Evolutionary conservation across 805 yeast genomes (phyloP).

Genomic region (Candida ortonii): DNA sequence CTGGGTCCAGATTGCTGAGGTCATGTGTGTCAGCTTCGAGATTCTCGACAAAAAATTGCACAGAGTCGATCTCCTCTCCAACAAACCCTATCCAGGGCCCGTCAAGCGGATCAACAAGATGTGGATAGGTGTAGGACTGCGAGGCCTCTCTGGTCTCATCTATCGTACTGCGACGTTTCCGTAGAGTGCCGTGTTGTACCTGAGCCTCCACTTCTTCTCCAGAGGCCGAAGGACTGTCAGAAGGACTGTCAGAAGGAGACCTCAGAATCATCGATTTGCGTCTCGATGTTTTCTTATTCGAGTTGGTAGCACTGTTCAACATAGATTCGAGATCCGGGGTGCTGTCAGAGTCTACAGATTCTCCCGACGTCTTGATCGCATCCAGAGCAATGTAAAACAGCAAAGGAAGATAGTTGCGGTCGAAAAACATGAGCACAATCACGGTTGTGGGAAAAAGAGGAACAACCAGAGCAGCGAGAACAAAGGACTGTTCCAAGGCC

Average conservation of each 20-base stretch:
- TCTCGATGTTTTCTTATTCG: slow-evolving; percentile 3
- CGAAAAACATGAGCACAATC: slow-evolving; percentile 47
- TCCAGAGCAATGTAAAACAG: slow-evolving; percentile 55
- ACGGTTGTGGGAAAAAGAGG: slow-evolving; percentile 50
- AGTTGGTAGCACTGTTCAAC: no score
- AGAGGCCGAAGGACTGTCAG: slow-evolving; percentile 1
- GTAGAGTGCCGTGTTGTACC: slow-evolving; percentile 8
- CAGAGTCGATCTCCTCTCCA: slow-evolving; percentile 46
- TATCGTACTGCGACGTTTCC: slow-evolving; percentile 47
- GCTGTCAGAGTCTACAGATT: slow-evolving; percentile 28
- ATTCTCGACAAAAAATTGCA: slow-evolving; percentile 30
- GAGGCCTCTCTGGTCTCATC: slow-evolving; percentile 56
- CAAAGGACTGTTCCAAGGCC: slow-evolving; percentile 56
- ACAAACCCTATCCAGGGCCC: slow-evolving; percentile 60
- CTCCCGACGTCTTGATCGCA: slow-evolving; percentile 45
- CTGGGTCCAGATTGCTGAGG: slow-evolving; percentile 1
- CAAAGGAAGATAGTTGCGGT: slow-evolving; percentile 52
- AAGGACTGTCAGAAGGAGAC: slow-evolving; percentile 10
- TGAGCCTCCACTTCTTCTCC: no score
- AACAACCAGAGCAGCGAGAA: slow-evolving; percentile 44
- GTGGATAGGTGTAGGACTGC: slow-evolving; percentile 50
- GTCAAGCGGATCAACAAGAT: slow-evolving; percentile 42
- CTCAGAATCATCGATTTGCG: slow-evolving; percentile 14
- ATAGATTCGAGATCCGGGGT: slow-evolving; percentile 19
- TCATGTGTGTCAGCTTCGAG: slow-evolving; percentile 5